phyloP scores from a whole-genome alignment of 2,329 filamentous ascomycete species.

The Coniochaeta hoffmannii region DNA sequence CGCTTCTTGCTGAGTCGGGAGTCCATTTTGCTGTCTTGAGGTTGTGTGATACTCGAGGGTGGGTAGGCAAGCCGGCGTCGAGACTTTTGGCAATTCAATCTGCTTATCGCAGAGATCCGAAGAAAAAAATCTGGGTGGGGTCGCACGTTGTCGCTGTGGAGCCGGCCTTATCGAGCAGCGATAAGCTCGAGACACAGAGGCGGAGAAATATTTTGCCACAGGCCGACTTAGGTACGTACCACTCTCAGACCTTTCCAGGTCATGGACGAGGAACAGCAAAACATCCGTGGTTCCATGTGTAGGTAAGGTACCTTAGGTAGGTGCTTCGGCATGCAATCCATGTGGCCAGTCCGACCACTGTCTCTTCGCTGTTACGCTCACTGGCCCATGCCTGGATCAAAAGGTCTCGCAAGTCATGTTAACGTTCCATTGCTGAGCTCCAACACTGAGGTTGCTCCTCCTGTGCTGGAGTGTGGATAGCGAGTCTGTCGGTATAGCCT shows the following conservation, averaged over 20 bases:
- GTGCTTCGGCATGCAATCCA: no score
- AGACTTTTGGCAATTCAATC: background rate
- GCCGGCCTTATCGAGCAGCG: background rate
- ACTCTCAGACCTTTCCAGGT: no score
- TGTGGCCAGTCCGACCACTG: no score
- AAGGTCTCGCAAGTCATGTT: background rate
- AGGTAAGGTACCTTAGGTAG: no score
- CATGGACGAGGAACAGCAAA: no score
- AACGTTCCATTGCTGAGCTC: background rate
- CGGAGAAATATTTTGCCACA: background rate
- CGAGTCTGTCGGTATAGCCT: no score
- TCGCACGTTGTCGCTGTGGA: background rate
- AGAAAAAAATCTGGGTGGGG: conserved; percentile 9
- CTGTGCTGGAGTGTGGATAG: no score
- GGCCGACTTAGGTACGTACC: background rate
- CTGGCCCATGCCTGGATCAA: no score
- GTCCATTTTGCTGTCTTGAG: conserved; percentile 14
- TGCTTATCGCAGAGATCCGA: background rate
- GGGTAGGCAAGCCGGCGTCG: background rate
- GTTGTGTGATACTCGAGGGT: background rate
- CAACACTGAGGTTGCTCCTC: no score
- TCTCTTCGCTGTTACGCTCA: no score
- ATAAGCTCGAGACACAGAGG: no score
- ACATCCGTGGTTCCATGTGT: no score
- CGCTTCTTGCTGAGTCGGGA: conserved; percentile 26